Evolutionary conservation across 2,329 filamentous ascomycete species (phyloP), one percentile per base, ranked within the genome.

Genomic region (Camptophora hylomeconis): DNA sequence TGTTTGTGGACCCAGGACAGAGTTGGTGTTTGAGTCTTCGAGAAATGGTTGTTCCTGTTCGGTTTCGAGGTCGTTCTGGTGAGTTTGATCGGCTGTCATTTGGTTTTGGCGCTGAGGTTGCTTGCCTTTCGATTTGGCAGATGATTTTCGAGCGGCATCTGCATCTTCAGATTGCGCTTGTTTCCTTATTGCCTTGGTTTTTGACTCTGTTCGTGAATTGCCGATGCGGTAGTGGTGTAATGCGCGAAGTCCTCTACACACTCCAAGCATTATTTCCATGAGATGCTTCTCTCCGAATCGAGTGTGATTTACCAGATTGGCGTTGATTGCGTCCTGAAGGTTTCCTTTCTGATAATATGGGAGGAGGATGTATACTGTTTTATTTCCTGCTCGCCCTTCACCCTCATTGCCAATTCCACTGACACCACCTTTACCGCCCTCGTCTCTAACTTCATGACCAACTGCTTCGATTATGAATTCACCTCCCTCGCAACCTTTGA

Each of bases 271-370:
- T 35, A 98, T 57, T 34, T 76, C 65, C 84, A 95, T 87, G 38
- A 98, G 63, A 45, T 77, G 69, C 51, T 75, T 71, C 60, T 95
- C 87, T 1, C 87, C 84, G 47, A 98, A 95, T 28, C 68, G 69
- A 20, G 80, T 81, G 52, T 92, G 83, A 56, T 95, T 95, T 55
- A 98, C 87, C 31, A 95, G 64, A 57, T 98, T 98, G 40, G 89
- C 87, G 56, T 98, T 98, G 64, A 98, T 95, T 51, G 92, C 79
- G 58, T 98, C 89, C 60, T 98, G 89, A 20, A 98, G 67, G 54
- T 98, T 98, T 9, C 89, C 89, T 41, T 87, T 69, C 46, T 84
- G 69, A 61, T 94, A 98, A 62, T 95, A 98, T 8, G 89, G 89
- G 12, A 98, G 67, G 23, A 98, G 65, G 37, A 98, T 89, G 56